Percentiles rank a stretch among this genome's conserved stretches.
Evolutionary conservation across 2,329 filamentous ascomycete species (phyloP).

Genomic region (Trichoderma afroharzianum): DNA sequence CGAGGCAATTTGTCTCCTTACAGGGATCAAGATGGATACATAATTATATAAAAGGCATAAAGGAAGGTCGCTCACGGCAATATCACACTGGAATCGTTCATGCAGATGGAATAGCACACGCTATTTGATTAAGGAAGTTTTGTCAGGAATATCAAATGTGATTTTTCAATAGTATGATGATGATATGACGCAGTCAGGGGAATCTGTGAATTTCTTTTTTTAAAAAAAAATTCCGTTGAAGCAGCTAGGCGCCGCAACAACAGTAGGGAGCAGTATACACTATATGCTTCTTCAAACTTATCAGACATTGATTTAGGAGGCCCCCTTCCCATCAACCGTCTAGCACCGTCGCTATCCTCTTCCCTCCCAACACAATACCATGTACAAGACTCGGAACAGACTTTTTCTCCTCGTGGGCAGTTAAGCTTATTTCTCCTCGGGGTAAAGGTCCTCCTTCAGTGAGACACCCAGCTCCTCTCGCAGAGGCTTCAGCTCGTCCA

Average conservation of each 20-base stretch:
- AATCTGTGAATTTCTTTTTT: slow-evolving; percentile 1
- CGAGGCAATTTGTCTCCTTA: background rate
- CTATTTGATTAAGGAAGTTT: background rate
- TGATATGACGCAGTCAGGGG: background rate
- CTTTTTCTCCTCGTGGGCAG: background rate
- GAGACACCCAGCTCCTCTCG: slow-evolving; percentile 89
- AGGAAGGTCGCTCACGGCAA: background rate
- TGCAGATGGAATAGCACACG: background rate
- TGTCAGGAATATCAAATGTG: background rate
- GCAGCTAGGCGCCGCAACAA: background rate
- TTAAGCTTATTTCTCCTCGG: slow-evolving; percentile 51
- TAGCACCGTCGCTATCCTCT: slow-evolving; percentile 26
- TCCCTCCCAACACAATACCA: slow-evolving; percentile 29
- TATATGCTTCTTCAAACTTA: slow-evolving; percentile 25
- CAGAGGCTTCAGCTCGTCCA: slow-evolving; percentile 86
- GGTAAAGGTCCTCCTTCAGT: slow-evolving; percentile 91
- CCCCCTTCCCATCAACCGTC: slow-evolving; percentile 24
- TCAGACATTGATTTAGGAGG: slow-evolving; percentile 30
- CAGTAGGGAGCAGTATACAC: slow-evolving; percentile 18
- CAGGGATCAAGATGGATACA: background rate
- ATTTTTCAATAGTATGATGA: background rate
- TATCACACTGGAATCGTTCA: background rate
- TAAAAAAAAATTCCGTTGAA: background rate
- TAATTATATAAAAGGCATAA: background rate
- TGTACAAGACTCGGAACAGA: slow-evolving; percentile 33